Percentiles rank a stretch among this genome's conserved stretches.
Conservation (phyloP, 192 early-diverging fungal genomes). For the Backusella parvicylindrica region DNA sequence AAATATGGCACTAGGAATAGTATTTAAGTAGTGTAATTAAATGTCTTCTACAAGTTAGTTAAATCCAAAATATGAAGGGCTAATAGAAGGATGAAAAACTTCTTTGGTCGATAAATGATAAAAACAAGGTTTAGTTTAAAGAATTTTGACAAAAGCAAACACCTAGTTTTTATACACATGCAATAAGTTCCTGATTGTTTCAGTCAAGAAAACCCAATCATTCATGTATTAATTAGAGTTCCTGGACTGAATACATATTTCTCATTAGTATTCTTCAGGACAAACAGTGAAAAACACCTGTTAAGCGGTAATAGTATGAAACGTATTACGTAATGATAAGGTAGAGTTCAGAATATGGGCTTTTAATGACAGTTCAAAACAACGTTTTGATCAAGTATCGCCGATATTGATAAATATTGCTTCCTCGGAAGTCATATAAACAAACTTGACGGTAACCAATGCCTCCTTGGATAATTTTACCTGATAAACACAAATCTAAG, state of each 20-base stretch:
- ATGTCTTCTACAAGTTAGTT: no score
- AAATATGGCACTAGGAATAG: no score
- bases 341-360: not conserved
- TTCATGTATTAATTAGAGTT: no score
- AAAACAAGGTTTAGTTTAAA: no score
- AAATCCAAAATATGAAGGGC: no score
- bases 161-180: no score
- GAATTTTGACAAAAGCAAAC: no score
- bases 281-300: not conserved
- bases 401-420: not conserved
- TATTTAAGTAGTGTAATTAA: no score
- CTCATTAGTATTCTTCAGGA: not conserved
- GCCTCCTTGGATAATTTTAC: not conserved
- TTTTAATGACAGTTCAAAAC: not conserved
- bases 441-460: not conserved
- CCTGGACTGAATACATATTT: not conserved
- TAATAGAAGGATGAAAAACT: no score
- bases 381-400: not conserved
- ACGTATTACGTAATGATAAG: not conserved
- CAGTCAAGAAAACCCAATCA: no score
- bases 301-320: not conserved
- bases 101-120: no score
- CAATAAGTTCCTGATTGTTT: no score
- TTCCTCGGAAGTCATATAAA: not conserved
- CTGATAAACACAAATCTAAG: not conserved